These are phyloP conservation scores for Penicillium parvum DNA, from an alignment of 495 filamentous ascomycete species.

Conservation along the genomic window DNA sequence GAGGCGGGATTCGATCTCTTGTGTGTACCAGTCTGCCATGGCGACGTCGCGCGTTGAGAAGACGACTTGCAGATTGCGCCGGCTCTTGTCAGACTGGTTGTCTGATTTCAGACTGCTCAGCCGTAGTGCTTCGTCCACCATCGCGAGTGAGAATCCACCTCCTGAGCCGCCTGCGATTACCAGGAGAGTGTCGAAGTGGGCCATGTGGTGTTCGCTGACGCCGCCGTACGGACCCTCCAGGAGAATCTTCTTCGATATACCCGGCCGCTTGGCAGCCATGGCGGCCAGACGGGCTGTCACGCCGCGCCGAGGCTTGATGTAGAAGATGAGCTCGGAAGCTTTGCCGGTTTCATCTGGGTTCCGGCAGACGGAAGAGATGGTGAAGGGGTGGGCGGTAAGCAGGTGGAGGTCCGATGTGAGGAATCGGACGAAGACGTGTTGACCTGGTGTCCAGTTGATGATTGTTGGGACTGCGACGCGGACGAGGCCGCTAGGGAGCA, in stretches of 20 bases:
- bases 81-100: neutral
- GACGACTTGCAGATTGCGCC: slow-evolving; percentile 24
- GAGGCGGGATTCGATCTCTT: slow-evolving; percentile 26
- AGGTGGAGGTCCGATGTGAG: slow-evolving; percentile 35
- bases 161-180: slow-evolving; percentile 55
- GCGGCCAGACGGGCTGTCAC: slow-evolving; percentile 39
- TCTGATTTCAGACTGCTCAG: slow-evolving; percentile 4
- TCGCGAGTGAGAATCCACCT: slow-evolving; percentile 44
- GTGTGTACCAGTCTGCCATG: slow-evolving; percentile 26
- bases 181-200: slow-evolving; percentile 34
- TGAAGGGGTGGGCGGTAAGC: slow-evolving; percentile 50
- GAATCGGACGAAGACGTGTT: slow-evolving; percentile 51
- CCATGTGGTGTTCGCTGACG: slow-evolving; percentile 20
- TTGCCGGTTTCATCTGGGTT: slow-evolving; percentile 14
- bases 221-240: slow-evolving; percentile 53
- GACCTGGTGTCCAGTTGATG: slow-evolving; percentile 43
- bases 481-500: slow-evolving; percentile 39
- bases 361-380: slow-evolving; percentile 41
- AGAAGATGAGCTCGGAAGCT: slow-evolving; percentile 37
- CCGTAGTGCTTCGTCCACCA: slow-evolving; percentile 27
- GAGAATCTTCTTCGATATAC: slow-evolving; percentile 28
- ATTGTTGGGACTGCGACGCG: slow-evolving; percentile 44
- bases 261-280: slow-evolving; percentile 27
- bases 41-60: slow-evolving; percentile 24
- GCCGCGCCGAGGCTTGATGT: slow-evolving; percentile 38